Conservation (phyloP, 2,329 filamentous ascomycete species). For the Trichoderma sp. region DNA sequence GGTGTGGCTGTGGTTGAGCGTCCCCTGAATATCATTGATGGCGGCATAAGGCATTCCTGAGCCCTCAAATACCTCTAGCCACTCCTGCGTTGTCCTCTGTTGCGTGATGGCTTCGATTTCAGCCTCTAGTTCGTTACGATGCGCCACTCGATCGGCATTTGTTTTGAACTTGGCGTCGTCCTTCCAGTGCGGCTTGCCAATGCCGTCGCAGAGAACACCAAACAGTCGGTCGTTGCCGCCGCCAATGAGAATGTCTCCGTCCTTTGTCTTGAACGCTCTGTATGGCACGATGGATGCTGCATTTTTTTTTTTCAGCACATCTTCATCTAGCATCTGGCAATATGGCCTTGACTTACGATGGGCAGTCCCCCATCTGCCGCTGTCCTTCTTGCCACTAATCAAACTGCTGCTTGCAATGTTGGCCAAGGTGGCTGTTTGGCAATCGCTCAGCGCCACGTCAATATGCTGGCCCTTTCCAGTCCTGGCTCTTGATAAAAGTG, state of each 20-base stretch:
- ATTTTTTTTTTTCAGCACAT: background rate
- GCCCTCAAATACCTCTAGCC: constrained; percentile 84
- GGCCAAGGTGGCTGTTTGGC: constrained; percentile 88
- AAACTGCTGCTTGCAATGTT: constrained; percentile 93
- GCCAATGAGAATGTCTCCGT: constrained; percentile 67
- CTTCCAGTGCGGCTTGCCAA: constrained; percentile 59
- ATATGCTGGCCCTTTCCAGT: constrained; percentile 87
- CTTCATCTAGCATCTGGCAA: background rate
- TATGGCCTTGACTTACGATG: constrained; percentile 62
- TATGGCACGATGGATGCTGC: constrained; percentile 92
- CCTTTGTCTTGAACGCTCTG: constrained; percentile 72
- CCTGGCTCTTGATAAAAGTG: constrained; percentile 69
- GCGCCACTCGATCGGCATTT: constrained; percentile 61
- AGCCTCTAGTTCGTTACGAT: constrained; percentile 73
- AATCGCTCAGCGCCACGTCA: constrained; percentile 87
- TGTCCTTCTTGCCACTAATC: constrained; percentile 82
- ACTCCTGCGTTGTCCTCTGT: constrained; percentile 79
- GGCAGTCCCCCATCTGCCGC: constrained; percentile 91
- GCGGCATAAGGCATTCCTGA: constrained; percentile 88
- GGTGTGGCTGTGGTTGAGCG: constrained; percentile 82
- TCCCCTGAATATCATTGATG: constrained; percentile 86
- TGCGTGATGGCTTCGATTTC: constrained; percentile 73
- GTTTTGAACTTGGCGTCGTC: constrained; percentile 56
- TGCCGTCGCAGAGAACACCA: constrained; percentile 57
- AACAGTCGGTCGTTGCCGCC: constrained; percentile 72